These are phyloP conservation scores for Aureobasidium sp. DNA, from an alignment of 2,329 filamentous ascomycete genomes.

Conservation along the genomic window DNA sequence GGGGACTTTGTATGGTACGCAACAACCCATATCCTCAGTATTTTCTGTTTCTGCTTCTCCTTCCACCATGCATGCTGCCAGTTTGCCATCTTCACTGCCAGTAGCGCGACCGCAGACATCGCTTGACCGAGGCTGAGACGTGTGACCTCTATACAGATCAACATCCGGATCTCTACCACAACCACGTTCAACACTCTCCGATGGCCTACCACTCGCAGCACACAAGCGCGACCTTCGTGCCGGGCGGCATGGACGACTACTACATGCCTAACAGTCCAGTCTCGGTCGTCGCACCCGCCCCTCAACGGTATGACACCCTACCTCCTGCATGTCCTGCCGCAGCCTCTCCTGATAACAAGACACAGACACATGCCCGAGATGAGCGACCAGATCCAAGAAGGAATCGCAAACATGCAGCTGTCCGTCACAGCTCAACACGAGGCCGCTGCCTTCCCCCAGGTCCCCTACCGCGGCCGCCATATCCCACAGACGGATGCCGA, in stretches of 20 bases:
- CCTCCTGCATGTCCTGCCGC: background rate
- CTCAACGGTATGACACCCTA: conserved; percentile 52
- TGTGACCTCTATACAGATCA: background rate
- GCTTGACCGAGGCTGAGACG: conserved; percentile 7
- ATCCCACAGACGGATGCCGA: conserved; percentile 92
- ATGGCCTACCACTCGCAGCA: conserved; percentile 7
- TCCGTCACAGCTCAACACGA: conserved; percentile 23
- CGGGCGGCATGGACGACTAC: conserved; percentile 61
- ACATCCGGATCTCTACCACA: background rate
- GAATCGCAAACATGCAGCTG: conserved; percentile 77
- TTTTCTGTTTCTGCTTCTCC: background rate
- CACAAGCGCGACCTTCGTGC: conserved; percentile 55
- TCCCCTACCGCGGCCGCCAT: conserved; percentile 71
- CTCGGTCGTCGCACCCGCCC: conserved; percentile 60
- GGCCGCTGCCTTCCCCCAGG: conserved; percentile 60
- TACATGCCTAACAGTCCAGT: conserved; percentile 53
- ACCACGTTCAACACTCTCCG: background rate
- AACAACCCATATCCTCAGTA: background rate
- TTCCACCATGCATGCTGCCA: background rate
- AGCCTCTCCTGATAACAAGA: background rate
- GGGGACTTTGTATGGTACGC: conserved; percentile 4
- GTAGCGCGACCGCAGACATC: background rate
- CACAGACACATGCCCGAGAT: conserved; percentile 86
- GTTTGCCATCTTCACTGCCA: background rate
- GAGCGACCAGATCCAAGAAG: conserved; percentile 92